Evolutionary conservation across 225 moss, liverwort and hornwort genomes (phyloP).

Genomic region (Bryum argenteum): DNA sequence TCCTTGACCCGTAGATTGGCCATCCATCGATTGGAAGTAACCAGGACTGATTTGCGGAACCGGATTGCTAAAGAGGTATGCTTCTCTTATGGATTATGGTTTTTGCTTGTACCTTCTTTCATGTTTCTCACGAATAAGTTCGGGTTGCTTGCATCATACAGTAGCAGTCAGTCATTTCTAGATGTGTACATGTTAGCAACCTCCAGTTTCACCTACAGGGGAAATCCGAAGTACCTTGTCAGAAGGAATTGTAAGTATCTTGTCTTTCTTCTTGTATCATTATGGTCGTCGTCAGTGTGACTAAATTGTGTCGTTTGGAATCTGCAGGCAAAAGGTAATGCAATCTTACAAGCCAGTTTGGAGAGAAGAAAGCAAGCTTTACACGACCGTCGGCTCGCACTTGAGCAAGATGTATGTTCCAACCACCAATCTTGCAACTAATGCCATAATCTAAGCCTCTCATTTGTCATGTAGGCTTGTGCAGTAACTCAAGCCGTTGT

Average conservation of each 20-base stretch:
- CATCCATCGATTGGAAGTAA: constrained; percentile 92
- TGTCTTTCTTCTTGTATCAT: not conserved
- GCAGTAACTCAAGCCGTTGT: not conserved
- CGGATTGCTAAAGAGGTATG: constrained; percentile 91
- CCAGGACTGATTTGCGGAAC: constrained; percentile 79
- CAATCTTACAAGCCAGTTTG: constrained; percentile 87
- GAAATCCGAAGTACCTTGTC: no score
- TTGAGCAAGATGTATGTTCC: constrained; percentile 84
- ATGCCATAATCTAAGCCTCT: not conserved
- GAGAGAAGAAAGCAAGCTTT: constrained; percentile 94
- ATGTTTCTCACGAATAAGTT: not conserved
- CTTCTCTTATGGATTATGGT: not conserved
- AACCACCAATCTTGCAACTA: not conserved
- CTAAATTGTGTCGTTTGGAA: constrained; percentile 5
- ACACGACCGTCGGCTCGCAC: constrained; percentile 81
- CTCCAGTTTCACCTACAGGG: not conserved
- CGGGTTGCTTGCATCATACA: not conserved
- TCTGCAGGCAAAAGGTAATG: constrained; percentile 86
- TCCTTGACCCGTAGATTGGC: constrained; percentile 56
- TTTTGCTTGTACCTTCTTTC: not conserved
- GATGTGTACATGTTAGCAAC: not conserved
- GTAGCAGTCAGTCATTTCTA: not conserved
- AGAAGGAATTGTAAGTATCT: not conserved
- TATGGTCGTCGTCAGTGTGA: not conserved
- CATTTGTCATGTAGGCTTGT: constrained; percentile 1